Evolutionary conservation across 331 rosid species (phyloP), one percentile per base, ranked within the genome.

Genomic region (Telfairia occidentalis): DNA sequence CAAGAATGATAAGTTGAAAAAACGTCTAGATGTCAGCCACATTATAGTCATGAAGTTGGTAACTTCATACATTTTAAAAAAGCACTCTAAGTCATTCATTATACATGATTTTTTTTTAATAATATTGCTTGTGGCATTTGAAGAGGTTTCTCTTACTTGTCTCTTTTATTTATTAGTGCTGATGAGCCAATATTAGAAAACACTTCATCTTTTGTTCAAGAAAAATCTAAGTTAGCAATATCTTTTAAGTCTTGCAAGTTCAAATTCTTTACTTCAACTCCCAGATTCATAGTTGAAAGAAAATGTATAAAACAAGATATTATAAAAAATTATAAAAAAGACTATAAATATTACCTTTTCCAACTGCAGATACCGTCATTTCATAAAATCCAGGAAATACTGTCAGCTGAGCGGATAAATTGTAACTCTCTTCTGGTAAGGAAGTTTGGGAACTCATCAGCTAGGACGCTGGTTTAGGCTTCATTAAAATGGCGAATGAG

Each of bases 201-300:
- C 58, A 70, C 75, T 70, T 43, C 21, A 46, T 15, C 58, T 70
- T 70, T 70, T 43, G 57, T 70, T 70, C 40, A 70, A 70, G 74
- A 70, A 70, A 70, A 45, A 70, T 45, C 57, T 6, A 26, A 26
- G 40, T 1, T 1, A 2, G 19, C 23, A 70, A 45, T 70, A 12
- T 70, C 75, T 70, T 70, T 28, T 0, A 70, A 70, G 75, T 7
- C 26, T 70, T 70, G 58, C 75, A 70, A 70, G 58, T 70, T 45
- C 40, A 21, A 15, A 42, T 70, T 40, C 75, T 45, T 43, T 46
- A 40, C 75, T 70, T 70, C 75, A 45, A 70, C 58, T 70, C 75
- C 38, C 57, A 70, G 57, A 46, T 70, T 70, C 42, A 5, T 28
- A 7, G 15, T 70, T 70, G 42, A 28, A 61, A 12, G 16, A 3